Conservation (phyloP, 2,329 filamentous ascomycete species). For the Pestalotiopsis sp. region DNA sequence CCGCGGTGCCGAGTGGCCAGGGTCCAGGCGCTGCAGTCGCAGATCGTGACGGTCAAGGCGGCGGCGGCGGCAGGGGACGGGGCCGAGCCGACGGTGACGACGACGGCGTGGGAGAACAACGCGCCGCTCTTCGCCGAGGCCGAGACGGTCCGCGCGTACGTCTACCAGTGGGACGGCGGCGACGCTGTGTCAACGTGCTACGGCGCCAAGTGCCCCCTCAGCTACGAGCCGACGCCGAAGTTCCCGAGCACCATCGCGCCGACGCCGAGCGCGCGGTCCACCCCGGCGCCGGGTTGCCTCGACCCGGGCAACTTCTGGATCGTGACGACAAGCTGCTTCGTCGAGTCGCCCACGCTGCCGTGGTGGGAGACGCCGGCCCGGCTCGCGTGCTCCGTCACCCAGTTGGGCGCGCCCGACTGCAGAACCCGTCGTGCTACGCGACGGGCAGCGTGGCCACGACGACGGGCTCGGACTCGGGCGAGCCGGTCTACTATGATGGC, state of each 20-base stretch:
- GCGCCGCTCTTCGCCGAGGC: slow-evolving; percentile 4
- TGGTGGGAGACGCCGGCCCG: slow-evolving; percentile 9
- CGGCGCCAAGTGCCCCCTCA: slow-evolving; percentile 7
- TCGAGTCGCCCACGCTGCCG: background rate
- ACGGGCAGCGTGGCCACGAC: slow-evolving; percentile 11
- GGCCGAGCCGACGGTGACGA: background rate
- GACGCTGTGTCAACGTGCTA: slow-evolving; percentile 1
- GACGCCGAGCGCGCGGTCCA: slow-evolving; percentile 15
- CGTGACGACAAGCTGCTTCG: slow-evolving; percentile 18
- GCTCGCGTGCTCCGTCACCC: slow-evolving; percentile 14
- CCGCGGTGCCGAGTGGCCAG: background rate
- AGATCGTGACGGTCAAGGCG: background rate
- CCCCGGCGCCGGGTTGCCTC: slow-evolving; percentile 16
- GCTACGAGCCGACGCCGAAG: background rate
- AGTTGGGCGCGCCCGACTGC: slow-evolving; percentile 12
- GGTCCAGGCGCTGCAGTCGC: background rate
- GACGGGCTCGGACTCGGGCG: slow-evolving; percentile 2
- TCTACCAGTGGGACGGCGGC: background rate
- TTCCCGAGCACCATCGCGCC: slow-evolving; percentile 13
- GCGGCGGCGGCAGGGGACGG: no score
- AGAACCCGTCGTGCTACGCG: background rate
- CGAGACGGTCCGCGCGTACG: background rate
- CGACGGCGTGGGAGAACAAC: background rate
- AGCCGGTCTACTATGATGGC: slow-evolving; percentile 13
- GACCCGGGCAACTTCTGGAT: slow-evolving; percentile 17